Evolutionary conservation across 768 basidiomycete genomes (phyloP), one percentile per base, ranked within the genome.

Genomic region (Naematelia encephala): DNA sequence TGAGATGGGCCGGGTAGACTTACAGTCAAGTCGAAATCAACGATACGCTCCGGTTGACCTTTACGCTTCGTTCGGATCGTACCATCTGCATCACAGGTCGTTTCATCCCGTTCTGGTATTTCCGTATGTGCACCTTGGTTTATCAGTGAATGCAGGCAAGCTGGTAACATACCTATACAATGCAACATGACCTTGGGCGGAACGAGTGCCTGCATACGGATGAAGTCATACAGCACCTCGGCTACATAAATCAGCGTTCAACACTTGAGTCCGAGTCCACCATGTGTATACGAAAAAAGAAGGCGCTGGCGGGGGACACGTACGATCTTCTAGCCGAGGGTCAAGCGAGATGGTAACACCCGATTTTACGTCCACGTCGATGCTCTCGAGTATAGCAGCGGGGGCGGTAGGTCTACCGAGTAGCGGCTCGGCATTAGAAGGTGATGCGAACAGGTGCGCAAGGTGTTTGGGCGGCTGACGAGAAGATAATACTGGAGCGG

Each of bases 191-290:
- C 22, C n/a, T 50, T 49, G 2, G 72, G 68, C 0, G 55, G 59
- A 5, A 42, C 48, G 19, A 63, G 72, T 1, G 85, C 80, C 53
- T 86, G 84, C 3, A 80, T 80, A 22, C 88, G 82, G 16, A 90
- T 78, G 74, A 88, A 90, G 57, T 87, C 83, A 72, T 87, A 88
- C 22, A 89, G 80, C 0, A 85, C 85, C 67, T 87, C 86, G 46
- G 86, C 86, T 86, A 57, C 21, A 1, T 16, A 49, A 5, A 49
- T 52, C 19, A 62, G 53, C 5, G 34, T 16, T 39, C 34, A 39
- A 39, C 16, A 39, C 34, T 39, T 39, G 34, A 16, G 34, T 8
- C 8, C 34, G 8, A 8, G 34, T 8, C 34, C 8, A 39, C 8
- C 34, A 39, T n/a, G n/a, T n/a, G n/a, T n/a, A n/a, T n/a, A 43